Evolutionary conservation across 805 yeast genomes (phyloP).

Genomic region (Kodamaea sagamina): DNA sequence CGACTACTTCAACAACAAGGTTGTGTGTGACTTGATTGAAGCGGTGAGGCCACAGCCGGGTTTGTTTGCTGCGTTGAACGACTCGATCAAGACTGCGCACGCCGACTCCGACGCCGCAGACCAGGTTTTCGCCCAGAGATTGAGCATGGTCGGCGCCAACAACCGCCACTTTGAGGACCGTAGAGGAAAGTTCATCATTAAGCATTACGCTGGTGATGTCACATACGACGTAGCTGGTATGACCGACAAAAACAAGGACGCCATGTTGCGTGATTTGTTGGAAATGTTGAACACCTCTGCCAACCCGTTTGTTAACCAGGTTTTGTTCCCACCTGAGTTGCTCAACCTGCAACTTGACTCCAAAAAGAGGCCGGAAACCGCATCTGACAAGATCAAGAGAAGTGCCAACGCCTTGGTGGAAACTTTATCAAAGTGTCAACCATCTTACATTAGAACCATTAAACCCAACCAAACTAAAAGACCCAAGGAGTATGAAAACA

Average conservation of each 20-base stretch:
- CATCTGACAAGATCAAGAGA: slow-evolving; percentile 88
- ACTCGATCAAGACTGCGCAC: slow-evolving; percentile 97
- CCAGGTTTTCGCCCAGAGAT: slow-evolving; percentile 89
- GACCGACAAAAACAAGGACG: slow-evolving; percentile 97
- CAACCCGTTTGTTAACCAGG: slow-evolving; percentile 66
- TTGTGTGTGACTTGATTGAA: slow-evolving; percentile 96
- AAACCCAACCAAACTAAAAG: slow-evolving; percentile 94
- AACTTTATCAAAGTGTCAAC: slow-evolving; percentile 86
- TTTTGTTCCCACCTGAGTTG: slow-evolving; percentile 42
- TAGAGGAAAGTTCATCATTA: slow-evolving; percentile 81
- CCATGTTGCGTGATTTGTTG: slow-evolving; percentile 81
- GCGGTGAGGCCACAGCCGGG: slow-evolving; percentile 90
- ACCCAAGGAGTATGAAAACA: slow-evolving; percentile 84
- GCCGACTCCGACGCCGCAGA: slow-evolving; percentile 97
- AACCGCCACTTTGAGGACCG: slow-evolving; percentile 91
- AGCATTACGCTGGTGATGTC: slow-evolving; percentile 99
- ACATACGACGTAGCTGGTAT: slow-evolving; percentile 84
- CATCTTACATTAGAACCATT: slow-evolving; percentile 95
- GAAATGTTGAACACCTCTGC: slow-evolving; percentile 74
- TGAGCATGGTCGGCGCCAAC: slow-evolving; percentile 72
- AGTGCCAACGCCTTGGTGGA: slow-evolving; percentile 90
- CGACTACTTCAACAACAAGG: slow-evolving; percentile 91
- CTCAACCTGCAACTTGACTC: slow-evolving; percentile 48
- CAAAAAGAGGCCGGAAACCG: slow-evolving; percentile 87
- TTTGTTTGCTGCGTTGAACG: slow-evolving; percentile 92